Base-by-base conservation (phyloP, 2,329 filamentous ascomycete genomes). In the Juglanconis juglandina region DNA sequence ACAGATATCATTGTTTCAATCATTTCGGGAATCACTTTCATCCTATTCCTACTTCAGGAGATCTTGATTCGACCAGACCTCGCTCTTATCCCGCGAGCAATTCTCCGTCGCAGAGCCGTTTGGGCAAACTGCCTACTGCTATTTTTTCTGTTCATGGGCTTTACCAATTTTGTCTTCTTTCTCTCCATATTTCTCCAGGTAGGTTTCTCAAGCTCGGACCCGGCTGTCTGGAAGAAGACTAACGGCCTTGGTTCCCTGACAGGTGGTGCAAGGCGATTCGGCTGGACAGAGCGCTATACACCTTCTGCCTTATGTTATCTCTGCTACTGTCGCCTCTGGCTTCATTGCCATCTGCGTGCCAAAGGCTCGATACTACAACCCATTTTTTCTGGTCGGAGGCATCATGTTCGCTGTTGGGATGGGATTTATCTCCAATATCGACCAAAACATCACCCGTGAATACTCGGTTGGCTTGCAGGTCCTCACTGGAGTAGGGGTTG, bases 31-130 rank as follows among this genome's bases (percentile, higher is more conserved):
- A 65, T 78, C 34, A 72, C 75, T 8, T 67, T 68, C 8, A 69
- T 77, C 7, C 65, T 77, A 34, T 78, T 74, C 59, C 70, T 78
- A 9, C 62, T 79, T 1, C 66, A 63, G 13, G 49, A 53, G 37
- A 35, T 35, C 24, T 53, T 63, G 57, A 39, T 60, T 11, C 50
- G 50, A 14, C 13, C 54, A 32, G 42, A 42, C 47, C 17, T 55
- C 37, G 32, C 60, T 51, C 33, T 51, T 10, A 35, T 51, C 32
- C 48, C 48, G 14, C 50, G 52, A 14, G 37, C 14, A 11, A 49
- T 63, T 5, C 33, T 56, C 14, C 47, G 52, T 17, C 37, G 44
- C 10, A 56, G 56, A 46, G 57, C 52, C 35, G 52, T 63, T 3
- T 63, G 60, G 60, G 33, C 51, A 11, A 55, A 37, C 32, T 60